Evolutionary conservation across 2,329 filamentous ascomycete species (phyloP).

Genomic region (Exophiala xenobiotica): DNA sequence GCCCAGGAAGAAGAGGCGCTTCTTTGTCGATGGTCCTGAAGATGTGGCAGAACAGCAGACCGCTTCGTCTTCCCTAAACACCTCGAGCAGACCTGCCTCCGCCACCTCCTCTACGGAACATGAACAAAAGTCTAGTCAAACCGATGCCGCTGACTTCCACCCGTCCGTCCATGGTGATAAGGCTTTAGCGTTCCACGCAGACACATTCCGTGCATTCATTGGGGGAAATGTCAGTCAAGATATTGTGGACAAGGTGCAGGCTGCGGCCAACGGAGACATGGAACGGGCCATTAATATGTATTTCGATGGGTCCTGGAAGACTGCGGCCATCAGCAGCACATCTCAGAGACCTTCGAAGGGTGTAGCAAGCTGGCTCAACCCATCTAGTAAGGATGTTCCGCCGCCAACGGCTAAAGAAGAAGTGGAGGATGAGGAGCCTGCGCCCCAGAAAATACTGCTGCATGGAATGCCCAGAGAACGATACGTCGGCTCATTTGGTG

Average conservation of each 20-base stretch:
- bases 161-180: constrained; percentile 4
- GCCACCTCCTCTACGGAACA: constrained; percentile 22
- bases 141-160: constrained; percentile 16
- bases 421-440: not conserved
- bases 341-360: constrained; percentile 12
- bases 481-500: constrained; percentile 90
- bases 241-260: constrained; percentile 49
- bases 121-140: constrained; percentile 17
- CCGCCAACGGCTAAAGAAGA: not conserved
- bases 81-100: constrained; percentile 33
- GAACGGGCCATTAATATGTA: constrained; percentile 65
- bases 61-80: constrained; percentile 32
- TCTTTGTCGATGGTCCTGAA: constrained; percentile 56
- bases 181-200: constrained; percentile 51
- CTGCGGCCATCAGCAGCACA: not conserved
- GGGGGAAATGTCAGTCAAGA: constrained; percentile 50
- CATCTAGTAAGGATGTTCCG: not conserved
- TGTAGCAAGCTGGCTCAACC: constrained; percentile 18
- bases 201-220: constrained; percentile 58
- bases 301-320: constrained; percentile 63
- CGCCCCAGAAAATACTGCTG: constrained; percentile 15
- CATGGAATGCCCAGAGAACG: constrained; percentile 57
- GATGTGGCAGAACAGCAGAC: constrained; percentile 28
- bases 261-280: constrained; percentile 53
- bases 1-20: constrained; percentile 62